Percentiles rank a stretch among this genome's conserved stretches.
These are phyloP conservation scores for Fusarium acutatum DNA, from an alignment of 2,329 filamentous ascomycete species.

Conservation along the genomic window DNA sequence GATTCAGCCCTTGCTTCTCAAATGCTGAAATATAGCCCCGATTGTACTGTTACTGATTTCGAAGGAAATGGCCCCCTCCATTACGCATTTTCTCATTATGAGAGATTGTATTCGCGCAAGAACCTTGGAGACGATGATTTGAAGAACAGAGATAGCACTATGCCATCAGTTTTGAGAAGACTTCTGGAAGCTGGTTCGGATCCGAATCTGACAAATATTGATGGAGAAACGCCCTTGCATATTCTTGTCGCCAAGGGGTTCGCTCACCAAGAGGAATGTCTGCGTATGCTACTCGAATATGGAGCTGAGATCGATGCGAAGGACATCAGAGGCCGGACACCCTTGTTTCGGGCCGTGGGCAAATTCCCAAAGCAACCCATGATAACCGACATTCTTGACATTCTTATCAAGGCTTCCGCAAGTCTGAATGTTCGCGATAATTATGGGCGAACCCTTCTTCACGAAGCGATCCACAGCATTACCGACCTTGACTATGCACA, in stretches of 20 bases:
- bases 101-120: too few species aligned
- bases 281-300: neutral
- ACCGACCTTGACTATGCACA: neutral
- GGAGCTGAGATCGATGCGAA: conserved; percentile 9
- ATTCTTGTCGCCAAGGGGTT: neutral
- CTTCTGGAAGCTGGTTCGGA: conserved; percentile 36
- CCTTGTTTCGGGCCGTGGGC: conserved; percentile 2
- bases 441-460: conserved; percentile 12
- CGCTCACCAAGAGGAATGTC: neutral
- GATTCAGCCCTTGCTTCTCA: conserved; percentile 2
- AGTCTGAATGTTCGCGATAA: neutral
- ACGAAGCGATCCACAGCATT: conserved; percentile 1
- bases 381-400: neutral
- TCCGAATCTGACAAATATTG: conserved; percentile 16
- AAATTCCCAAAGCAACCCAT: neutral
- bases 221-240: conserved; percentile 27
- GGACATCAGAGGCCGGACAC: conserved; percentile 11
- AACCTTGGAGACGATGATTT: neutral
- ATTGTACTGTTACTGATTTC: conserved; percentile 27
- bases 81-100: neutral
- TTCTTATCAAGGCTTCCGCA: conserved; percentile 4
- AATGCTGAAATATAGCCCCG: conserved; percentile 24
- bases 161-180: neutral
- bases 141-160: neutral
- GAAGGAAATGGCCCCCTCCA: conserved; percentile 36